Percentiles rank a stretch among this genome's conserved stretches.
phyloP scores from a whole-genome alignment of 2,329 filamentous ascomycete species.

The Grosmannia serpens region DNA sequence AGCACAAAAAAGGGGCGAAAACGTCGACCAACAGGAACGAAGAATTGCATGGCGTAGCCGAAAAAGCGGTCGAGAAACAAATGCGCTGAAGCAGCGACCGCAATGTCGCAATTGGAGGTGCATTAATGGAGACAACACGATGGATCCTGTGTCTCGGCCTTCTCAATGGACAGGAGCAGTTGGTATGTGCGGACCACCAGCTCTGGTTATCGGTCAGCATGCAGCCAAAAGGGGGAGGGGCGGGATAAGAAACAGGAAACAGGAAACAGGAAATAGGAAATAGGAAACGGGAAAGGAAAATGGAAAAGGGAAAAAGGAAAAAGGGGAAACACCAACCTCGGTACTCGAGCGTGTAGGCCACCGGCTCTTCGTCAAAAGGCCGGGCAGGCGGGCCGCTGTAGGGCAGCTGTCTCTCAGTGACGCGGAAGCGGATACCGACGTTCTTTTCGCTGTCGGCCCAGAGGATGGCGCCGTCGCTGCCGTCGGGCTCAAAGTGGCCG shows the following conservation, averaged over 20 bases:
- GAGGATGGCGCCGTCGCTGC: conserved; percentile 33
- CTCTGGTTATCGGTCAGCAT: conserved; percentile 33
- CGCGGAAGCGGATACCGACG: conserved; percentile 58
- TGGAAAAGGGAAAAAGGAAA: not conserved
- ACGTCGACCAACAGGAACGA: not conserved
- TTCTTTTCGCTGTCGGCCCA: conserved; percentile 56
- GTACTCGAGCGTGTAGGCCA: conserved; percentile 60
- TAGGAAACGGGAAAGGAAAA: too few species aligned
- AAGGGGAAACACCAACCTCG: conserved; percentile 34
- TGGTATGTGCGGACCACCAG: conserved; percentile 52
- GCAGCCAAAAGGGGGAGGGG: too few species aligned
- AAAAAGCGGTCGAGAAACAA: not conserved
- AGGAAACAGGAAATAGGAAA: not conserved
- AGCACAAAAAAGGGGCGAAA: not conserved
- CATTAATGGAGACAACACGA: conserved; percentile 31
- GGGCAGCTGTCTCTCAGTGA: conserved; percentile 36
- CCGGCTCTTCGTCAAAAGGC: conserved; percentile 50
- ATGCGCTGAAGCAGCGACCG: too few species aligned
- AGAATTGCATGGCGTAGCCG: not conserved
- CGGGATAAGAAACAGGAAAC: not conserved
- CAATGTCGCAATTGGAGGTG: conserved; percentile 48
- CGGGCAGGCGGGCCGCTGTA: conserved; percentile 35
- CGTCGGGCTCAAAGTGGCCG: conserved; percentile 3
- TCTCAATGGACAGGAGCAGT: conserved; percentile 54
- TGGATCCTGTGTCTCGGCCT: conserved; percentile 48